Base-by-base conservation (phyloP, 2,329 filamentous ascomycete genomes). In the Pseudocercospora fuligena region DNA sequence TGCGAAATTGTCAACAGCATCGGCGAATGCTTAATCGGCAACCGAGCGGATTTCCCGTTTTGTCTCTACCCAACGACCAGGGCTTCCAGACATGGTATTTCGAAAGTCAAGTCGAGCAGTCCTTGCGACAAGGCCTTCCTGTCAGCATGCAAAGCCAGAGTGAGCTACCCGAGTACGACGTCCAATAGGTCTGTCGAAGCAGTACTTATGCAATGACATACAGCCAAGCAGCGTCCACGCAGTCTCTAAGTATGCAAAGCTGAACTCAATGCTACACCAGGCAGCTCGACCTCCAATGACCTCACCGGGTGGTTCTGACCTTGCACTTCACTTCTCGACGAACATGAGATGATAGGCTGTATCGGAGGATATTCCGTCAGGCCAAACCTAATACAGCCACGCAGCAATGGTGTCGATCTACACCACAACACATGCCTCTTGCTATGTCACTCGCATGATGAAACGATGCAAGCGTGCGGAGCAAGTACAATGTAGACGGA, bases 191-290 rank as follows among this genome's bases (percentile, higher is more conserved):
- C 12, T 53, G 19, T n/a, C 49, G 49, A 23, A 53, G 23, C 51
- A 54, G 16, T 21, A 25, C 46, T 21, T 49, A 49, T 49, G 46
- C 46, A 49, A 49, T n/a, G 46, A 25, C 46, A 21, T 25, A 49
- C 46, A 25, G 51, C 51, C 51, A 29, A 54, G 51, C 14, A 54
- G 7, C 23, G 8, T 54, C 25, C 51, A 54, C 51, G 9, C 16
- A 12, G 14, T 54, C 23, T 25, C 23, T 54, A 54, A 16, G 14
- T 12, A 25, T 54, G 51, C 51, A 29, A n/a, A 54, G 16, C 51
- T 31, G 51, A 54, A 54, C 51, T 54, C 51, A 54, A 54, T 54
- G 51, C 51, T 2, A 54, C 51, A n/a, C 25, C 23, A 54, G 25
- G 25, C 14, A 29, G 9, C 49, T 23, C 49, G 23, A 27, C 19